These are phyloP conservation scores for Phyllostachys edulis DNA, from an alignment of 176 grass and related monocot genomes.

Conservation along the genomic window DNA sequence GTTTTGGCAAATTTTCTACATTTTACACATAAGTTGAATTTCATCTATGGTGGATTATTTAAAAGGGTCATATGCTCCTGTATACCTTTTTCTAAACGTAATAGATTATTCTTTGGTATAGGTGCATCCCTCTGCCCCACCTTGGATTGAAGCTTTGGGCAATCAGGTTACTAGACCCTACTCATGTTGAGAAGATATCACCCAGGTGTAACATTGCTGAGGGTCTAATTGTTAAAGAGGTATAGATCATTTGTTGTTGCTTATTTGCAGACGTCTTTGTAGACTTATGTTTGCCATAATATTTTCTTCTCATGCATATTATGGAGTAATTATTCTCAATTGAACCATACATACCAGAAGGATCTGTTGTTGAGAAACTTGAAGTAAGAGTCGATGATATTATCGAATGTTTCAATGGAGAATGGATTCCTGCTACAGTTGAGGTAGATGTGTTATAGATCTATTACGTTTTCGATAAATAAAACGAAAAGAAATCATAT, in stretches of 20 bases:
- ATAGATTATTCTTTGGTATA: background rate
- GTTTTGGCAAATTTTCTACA: no score
- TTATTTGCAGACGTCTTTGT: no score
- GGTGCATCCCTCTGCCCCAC: background rate
- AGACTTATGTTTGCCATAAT: no score
- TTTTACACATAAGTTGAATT: background rate
- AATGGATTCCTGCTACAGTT: background rate
- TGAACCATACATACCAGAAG: background rate
- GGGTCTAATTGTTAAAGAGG: no score
- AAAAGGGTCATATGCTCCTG: background rate
- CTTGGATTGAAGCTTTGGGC: background rate
- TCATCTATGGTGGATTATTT: background rate
- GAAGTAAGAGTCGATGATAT: conserved; percentile 1
- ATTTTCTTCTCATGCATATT: no score
- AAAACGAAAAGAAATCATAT: background rate
- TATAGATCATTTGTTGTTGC: no score
- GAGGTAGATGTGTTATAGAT: background rate
- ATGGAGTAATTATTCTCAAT: background rate
- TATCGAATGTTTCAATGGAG: background rate
- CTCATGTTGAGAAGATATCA: background rate
- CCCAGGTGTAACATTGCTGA: background rate
- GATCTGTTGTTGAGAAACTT: background rate
- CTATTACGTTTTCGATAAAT: background rate
- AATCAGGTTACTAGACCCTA: background rate
- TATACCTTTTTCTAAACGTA: background rate